Base-by-base conservation (phyloP, 2,329 filamentous ascomycete genomes). In the Leptographium procerum region DNA sequence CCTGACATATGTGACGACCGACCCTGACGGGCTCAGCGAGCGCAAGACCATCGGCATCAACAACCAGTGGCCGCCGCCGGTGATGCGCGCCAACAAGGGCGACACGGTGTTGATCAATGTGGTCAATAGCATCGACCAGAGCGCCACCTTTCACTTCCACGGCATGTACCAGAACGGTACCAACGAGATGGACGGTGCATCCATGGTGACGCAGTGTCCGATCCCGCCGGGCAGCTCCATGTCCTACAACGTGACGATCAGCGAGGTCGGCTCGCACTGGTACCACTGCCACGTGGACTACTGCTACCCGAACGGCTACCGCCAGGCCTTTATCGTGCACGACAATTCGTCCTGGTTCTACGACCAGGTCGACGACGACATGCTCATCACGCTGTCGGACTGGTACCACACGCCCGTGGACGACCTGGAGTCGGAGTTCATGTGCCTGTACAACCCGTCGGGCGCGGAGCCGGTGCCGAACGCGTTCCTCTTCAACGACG, bases 11-110 rank as follows among this genome's bases (percentile, higher is more conserved):
- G 82, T 89, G 13, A 79, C 72, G 48, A 81, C 85, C 36, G 86
- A 88, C 65, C 89, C 88, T 0, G 88, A 91, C 72, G 85, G 84
- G 26, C 73, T 77, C 9, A 77, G 78, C 60, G 75, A 80, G 47
- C 79, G 88, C 34, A 78, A 83, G n/a, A 80, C 81, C 4, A 88
- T 92, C 67, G 87, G 86, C 52, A 86, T 94, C 72, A 92, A 94
- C 66, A 82, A 81, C 5, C 69, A 85, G 72, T 90, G 88, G 86
- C 89, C 88, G 1, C 78, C 87, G 57, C 88, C 89, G 1, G 70
- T 72, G 31, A 84, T 90, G 58, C 76, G 80, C 56, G 85, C 80
- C 45, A 78, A 77, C 55, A 73, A 84, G 55, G 85, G 85, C 59
- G 86, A 89, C 66, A 76, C 73, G 24, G 63, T 87, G 55, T 67